phyloP scores from a whole-genome alignment of 2,329 filamentous ascomycete species.

The Exserohilum rostratum region DNA sequence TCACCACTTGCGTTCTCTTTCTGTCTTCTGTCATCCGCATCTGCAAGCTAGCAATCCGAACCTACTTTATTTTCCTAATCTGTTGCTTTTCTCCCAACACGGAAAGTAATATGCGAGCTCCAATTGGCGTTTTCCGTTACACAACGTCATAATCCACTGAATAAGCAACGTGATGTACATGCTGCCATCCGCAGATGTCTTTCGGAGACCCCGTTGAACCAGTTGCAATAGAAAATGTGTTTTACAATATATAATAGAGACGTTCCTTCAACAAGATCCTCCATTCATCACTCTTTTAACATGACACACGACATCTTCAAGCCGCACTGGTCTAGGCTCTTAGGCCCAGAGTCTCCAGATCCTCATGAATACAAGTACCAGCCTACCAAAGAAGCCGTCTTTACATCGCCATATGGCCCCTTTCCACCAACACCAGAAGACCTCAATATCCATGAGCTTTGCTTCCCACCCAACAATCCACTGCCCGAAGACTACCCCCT shows the following conservation, averaged over 20 bases:
- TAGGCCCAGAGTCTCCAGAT: slow-evolving; percentile 32
- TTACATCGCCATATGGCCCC: slow-evolving; percentile 36
- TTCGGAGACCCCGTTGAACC: not conserved
- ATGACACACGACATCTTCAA: slow-evolving; percentile 36
- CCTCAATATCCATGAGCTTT: slow-evolving; percentile 42
- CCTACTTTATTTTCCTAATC: too few species aligned
- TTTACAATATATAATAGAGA: not conserved
- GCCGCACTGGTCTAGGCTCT: slow-evolving; percentile 34
- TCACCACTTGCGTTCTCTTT: too few species aligned
- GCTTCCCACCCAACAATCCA: slow-evolving; percentile 33
- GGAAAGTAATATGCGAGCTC: too few species aligned
- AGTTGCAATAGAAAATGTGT: too few species aligned
- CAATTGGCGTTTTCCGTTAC: too few species aligned
- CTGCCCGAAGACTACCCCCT: slow-evolving; percentile 38
- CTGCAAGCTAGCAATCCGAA: too few species aligned
- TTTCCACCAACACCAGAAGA: slow-evolving; percentile 32
- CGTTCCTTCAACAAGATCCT: not conserved
- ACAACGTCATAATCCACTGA: too few species aligned
- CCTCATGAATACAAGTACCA: slow-evolving; percentile 28
- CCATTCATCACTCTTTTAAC: not conserved
- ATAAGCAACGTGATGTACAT: too few species aligned
- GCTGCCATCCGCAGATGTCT: not conserved
- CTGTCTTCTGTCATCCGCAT: too few species aligned
- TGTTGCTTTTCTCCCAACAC: too few species aligned
- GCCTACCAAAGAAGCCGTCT: slow-evolving; percentile 23